Base-by-base conservation (phyloP, 1,284 basidiomycete species). In the Peniophora sp. region DNA sequence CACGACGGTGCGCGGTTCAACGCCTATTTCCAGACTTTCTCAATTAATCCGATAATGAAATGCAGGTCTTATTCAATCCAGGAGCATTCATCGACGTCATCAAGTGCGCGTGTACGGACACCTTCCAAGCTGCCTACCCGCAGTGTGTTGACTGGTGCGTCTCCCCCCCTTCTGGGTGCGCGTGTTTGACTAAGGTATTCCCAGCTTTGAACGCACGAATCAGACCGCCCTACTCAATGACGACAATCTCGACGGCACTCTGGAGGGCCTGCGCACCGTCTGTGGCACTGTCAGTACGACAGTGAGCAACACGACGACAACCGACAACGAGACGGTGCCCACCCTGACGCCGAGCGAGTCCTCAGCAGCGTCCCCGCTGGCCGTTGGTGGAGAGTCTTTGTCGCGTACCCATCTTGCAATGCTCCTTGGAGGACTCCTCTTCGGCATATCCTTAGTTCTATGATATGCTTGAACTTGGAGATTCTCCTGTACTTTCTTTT, bases 131-230 rank as follows among this genome's bases (percentile, higher is more conserved):
- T 39, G 74, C 69, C 12, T 85, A 78, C 60, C 83, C 83, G 27
- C 81, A 86, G 68, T 88, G 84, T 57, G 77, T 80, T 23, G 82
- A 86, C 58, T 86, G 84, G 80, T 82, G 54, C 46, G 72, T 62
- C 32, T 23, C 47, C 14, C 44, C 48, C 47, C 9, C 34, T 34
- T n/a, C 17, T 20, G 24, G 24, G 36, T 35, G 52, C 48, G 42
- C 49, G 23, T 9, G 23, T 45, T 47, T 20, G 10, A 5, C 23
- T 23, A 2, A 22, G n/a, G 18, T 11, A 24, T 20, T 20, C 11
- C 10, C 44, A 83, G 80, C 63, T 83, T 84, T 64, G 68, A 73
- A 48, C 64, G 71, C 55, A 85, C 81, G 0, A 78, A 78, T 52
- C 82, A 84, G 60, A 71, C 76, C 2, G 64, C 70, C 35, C 69